Base-by-base conservation (phyloP, 1,139 yeast genomes). In the Candida glucosophila region DNA sequence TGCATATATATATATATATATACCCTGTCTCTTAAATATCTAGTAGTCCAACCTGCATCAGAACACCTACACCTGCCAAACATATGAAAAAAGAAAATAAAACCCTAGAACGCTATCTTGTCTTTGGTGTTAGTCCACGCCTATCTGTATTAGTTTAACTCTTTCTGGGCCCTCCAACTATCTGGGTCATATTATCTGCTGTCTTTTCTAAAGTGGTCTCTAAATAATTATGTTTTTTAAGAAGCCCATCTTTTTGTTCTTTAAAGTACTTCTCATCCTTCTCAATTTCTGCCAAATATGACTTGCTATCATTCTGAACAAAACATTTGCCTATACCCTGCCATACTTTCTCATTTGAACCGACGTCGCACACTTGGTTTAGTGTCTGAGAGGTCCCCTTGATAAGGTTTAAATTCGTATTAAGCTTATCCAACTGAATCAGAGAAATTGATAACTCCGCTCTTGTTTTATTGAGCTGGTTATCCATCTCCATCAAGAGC, bases 251-350 rank as follows among this genome's bases (percentile, higher is more conserved):
- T 38, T 75, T 56, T 36, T 74, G 73, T 13, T 79, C 92, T 31
- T 61, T 48, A 31, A 75, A 62, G 13, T 63, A 69, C 26, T 54
- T 52, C 36, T 71, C 70, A 39, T 81, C 86, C 12, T 51, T 45
- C 17, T 56, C 46, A 22, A 82, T 53, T 25, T 64, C 64, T 10
- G 49, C 43, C 28, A 69, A 49, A 47, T 82, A 81, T 3, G 58
- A 51, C 7, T 49, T 41, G 3, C 60, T 61, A 14, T 66, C 57
- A 3, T 55, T 55, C 17, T 53, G 42, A 6, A 79, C 54, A 45
- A 78, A 80, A 34, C 85, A 73, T 52, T 80, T 80, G 14, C 95
- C 95, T 16, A 83, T 70, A 3, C 94, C 85, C 45, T 82, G 75
- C 92, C 94, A 86, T 4, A 86, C 88, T 3, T 49, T 47, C 12